A percentile compares a stretch with the other conserved stretches of the same genome.
phyloP scores from a whole-genome alignment of 192 early-diverging fungal species.

The Lunasporangiospora selenospora region DNA sequence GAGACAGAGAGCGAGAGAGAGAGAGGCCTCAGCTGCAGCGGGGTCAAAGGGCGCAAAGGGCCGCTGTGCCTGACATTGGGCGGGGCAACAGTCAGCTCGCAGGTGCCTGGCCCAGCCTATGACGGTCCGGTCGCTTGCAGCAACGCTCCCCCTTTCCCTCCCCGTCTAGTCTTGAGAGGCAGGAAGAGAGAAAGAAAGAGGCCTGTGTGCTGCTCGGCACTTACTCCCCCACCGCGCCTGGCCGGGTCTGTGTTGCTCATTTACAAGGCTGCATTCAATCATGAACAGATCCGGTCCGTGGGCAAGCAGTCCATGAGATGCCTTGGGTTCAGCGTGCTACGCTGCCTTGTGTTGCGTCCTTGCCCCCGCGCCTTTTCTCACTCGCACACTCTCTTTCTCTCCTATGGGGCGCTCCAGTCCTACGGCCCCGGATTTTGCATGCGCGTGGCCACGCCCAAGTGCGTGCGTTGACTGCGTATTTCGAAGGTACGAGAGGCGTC shows the following conservation, averaged over 20 bases:
- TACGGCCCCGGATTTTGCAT: too few relatives aligned
- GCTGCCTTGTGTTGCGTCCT: not conserved
- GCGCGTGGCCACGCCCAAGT: too few relatives aligned
- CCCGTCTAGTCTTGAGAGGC: not conserved
- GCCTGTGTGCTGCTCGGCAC: not conserved
- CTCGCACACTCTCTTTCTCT: not conserved
- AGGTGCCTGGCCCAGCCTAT: not conserved
- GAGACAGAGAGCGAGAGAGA: not conserved
- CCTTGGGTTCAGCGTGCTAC: too few relatives aligned
- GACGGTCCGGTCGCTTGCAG: not conserved
- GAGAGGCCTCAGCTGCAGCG: not conserved
- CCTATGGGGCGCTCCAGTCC: too few relatives aligned
- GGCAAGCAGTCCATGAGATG: too few relatives aligned
- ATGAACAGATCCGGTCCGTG: too few relatives aligned
- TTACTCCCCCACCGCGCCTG: too few relatives aligned
- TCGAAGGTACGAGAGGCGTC: too few relatives aligned
- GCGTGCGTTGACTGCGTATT: too few relatives aligned
- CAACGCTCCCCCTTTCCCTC: not conserved
- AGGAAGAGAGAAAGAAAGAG: not conserved
- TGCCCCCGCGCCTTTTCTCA: too few relatives aligned
- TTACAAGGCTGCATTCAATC: not conserved
- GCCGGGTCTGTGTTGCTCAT: not conserved
- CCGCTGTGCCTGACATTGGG: not conserved
- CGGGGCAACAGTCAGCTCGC: conserved; percentile 2
- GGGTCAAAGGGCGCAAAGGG: not conserved